Evolutionary conservation across 768 basidiomycete species (phyloP), one percentile per base, ranked within the genome.

Genomic region (Lyophyllum decastes): DNA sequence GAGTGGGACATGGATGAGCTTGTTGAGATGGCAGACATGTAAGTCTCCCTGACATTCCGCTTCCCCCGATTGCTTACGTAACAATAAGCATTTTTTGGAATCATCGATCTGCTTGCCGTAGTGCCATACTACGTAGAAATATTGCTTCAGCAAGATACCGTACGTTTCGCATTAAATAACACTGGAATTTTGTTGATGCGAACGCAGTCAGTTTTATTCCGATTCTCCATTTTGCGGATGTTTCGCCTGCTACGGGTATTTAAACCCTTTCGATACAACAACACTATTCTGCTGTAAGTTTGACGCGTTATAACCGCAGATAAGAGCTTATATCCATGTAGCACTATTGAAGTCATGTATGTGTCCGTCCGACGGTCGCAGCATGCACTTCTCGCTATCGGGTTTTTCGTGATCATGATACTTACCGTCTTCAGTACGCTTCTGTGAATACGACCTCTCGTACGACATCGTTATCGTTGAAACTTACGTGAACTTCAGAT

Each of bases 321-420:
- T 14, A 30, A 12, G 10, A 14, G 41, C 35, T 54, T 41, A 64
- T 55, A 24, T 21, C 44, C 45, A 12, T 46, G 19, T 54, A 92
- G 90, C 46, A 93, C 92, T 0, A 93, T 93, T 49, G 90, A 94
- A 76, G 92, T 93, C 64, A 97, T 96, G 94, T 94, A 90, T 69
- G 81, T 96, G 27, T 88, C 92, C 27, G 88, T 95, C 34, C 82
- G 89, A 49, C 80, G 92, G 58, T 94, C 92, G 0, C 89, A 92
- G 61, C 91, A 95, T 64, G 94, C 94, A 0, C 78, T 95, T 0
- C 80, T 94, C 2, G 94, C 94, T 0, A 85, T 96, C 19, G 83
- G 85, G 2, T 96, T 95, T 72, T 95, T 96, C 74, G 89, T 95
- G 14, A 73, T 88, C 52, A 94, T 94, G 87, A 84, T 92, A 1